Percentiles rank a stretch among this genome's conserved stretches.
phyloP scores from a whole-genome alignment of 2,329 filamentous ascomycete species.

The Sphaerostilbella broomeana region DNA sequence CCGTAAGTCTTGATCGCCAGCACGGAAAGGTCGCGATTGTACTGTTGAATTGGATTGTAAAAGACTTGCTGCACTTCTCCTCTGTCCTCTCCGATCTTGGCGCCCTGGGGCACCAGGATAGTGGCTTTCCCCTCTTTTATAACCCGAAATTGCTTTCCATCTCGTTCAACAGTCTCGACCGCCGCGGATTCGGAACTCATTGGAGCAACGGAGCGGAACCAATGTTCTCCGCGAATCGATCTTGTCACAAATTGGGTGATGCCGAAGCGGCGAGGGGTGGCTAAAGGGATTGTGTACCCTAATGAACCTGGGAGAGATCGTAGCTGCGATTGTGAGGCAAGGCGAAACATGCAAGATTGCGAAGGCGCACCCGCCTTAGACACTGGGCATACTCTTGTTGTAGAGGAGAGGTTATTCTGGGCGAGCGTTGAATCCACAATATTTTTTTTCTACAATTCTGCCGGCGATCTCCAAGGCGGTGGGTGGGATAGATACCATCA shows the following conservation, averaged over 20 bases:
- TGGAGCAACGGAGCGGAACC: slow-evolving; percentile 4
- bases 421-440: slow-evolving; percentile 11
- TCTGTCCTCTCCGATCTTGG: slow-evolving; percentile 42
- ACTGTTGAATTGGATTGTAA: slow-evolving; percentile 98
- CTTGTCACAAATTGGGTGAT: slow-evolving; percentile 3
- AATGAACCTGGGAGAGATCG: slow-evolving; percentile 14
- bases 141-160: slow-evolving; percentile 45
- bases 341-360: slow-evolving; percentile 17
- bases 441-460: slow-evolving; percentile 22
- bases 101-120: slow-evolving; percentile 46
- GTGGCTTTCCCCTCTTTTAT: slow-evolving; percentile 51
- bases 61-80: slow-evolving; percentile 75
- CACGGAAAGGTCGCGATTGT: slow-evolving; percentile 92
- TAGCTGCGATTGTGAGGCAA: slow-evolving; percentile 14
- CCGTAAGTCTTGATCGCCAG: slow-evolving; percentile 87
- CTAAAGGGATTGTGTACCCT: neutral
- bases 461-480: slow-evolving; percentile 18
- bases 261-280: slow-evolving; percentile 10
- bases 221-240: neutral
- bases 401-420: neutral
- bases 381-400: neutral
- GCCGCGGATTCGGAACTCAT: slow-evolving; percentile 16
- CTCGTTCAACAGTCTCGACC: slow-evolving; percentile 23
- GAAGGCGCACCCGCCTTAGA: neutral
- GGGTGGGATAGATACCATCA: neutral